phyloP scores from a whole-genome alignment of 345 rosid genomes.

The Eutrema japonicum region DNA sequence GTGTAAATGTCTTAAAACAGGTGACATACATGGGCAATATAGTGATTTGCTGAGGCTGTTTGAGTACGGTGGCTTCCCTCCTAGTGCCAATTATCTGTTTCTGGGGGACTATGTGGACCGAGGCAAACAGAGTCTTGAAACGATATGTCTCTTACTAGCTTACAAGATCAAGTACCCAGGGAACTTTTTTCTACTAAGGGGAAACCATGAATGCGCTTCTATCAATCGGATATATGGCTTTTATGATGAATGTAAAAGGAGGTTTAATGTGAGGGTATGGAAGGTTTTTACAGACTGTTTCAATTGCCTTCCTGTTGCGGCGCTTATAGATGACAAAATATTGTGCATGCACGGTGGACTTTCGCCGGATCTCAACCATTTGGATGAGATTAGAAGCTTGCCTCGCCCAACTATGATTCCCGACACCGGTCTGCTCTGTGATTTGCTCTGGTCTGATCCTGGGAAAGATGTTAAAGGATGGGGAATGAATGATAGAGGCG shows the following conservation, averaged over 20 bases:
- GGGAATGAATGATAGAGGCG: constrained; percentile 98
- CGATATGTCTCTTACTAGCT: constrained; percentile 89
- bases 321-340: constrained; percentile 87
- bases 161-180: constrained; percentile 92
- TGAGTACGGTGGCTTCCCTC: constrained; percentile 96
- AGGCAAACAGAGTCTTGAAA: constrained; percentile 96
- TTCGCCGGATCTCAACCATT: constrained; percentile 77
- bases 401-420: constrained; percentile 78
- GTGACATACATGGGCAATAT: constrained; percentile 94
- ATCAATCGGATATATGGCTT: constrained; percentile 92
- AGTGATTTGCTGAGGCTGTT: constrained; percentile 90
- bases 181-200: constrained; percentile 87
- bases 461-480: constrained; percentile 86
- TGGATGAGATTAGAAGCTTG: constrained; percentile 79
- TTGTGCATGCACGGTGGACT: constrained; percentile 98
- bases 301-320: constrained; percentile 92
- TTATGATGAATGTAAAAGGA: constrained; percentile 91
- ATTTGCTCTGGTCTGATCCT: constrained; percentile 98
- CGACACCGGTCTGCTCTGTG: constrained; percentile 83
- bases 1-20: constrained; percentile 44
- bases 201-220: constrained; percentile 95
- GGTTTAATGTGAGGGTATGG: constrained; percentile 94
- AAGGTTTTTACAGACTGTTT: constrained; percentile 88
- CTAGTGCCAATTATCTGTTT: constrained; percentile 82
- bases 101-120: constrained; percentile 95